Base-by-base conservation (phyloP, 495 filamentous ascomycete genomes). In the Barbatosphaeria neglecta region DNA sequence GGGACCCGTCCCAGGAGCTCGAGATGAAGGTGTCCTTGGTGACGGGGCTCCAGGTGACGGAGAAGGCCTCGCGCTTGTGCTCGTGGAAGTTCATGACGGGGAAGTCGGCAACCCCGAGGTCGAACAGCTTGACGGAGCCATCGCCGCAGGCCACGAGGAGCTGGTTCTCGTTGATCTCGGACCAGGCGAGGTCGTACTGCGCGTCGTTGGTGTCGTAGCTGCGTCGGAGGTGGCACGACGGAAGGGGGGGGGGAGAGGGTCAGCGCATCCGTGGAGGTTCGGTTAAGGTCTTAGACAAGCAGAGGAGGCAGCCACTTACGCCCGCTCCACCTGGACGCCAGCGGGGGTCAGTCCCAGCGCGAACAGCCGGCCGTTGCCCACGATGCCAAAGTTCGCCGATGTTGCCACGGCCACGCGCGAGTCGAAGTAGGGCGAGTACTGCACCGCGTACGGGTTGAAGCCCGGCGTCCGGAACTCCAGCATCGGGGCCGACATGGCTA, bases 361-460 rank as follows among this genome's bases (percentile, higher is more conserved):
- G 53, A 82, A 95, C 1, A 97, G 60, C 22, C 90, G 76, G 22
- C 92, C 92, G 72, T 98, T 98, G 46, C 92, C 92, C 5, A 97
- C 93, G 19, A 98, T 85, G 18, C 93, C 92, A 61, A 89, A 98
- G 69, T 98, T 95, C 37, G 89, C 80, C 7, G 87, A 80, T 5
- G 86, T 77, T 22, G 85, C 82, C 50, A 93, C 86, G 41, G 92
- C 93, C 20, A 98, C 75, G 27, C 89, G 83, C 43, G 84, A 89
- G 68, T 96, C 90, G 72, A 90, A 92, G 74, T 95, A 98, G 28
- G 92, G 89, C 18, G 90, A 96, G 74, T 95, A 98, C 65, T 95
- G 94, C 56, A 94, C 86, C 53, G 84, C 82, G 64, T 89, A 93
- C 53, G 89, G 90, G 63, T 95, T 92, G 77, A 80, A 95, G 64